A percentile compares a stretch with the other conserved stretches of the same genome.
Evolutionary conservation across 2,329 filamentous ascomycete species (phyloP).

Genomic region (Calonectria honghensis): DNA sequence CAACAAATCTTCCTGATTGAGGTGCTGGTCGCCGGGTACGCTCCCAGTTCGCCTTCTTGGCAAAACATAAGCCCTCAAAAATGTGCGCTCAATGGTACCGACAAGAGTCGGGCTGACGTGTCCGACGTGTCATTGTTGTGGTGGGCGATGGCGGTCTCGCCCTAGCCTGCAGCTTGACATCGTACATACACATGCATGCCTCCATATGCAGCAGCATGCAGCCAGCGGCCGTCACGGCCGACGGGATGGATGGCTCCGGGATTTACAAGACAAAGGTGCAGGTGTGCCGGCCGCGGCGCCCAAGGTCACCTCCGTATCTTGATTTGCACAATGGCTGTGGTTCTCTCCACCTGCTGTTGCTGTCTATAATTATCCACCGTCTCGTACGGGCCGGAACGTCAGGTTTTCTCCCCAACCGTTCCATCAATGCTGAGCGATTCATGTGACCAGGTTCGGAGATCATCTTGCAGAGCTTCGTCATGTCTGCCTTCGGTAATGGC

Average conservation of each 20-base stretch:
- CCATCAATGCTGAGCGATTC: slow-evolving; percentile 18
- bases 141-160: slow-evolving; percentile 30
- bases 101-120: slow-evolving; percentile 41
- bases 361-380: slow-evolving; percentile 40
- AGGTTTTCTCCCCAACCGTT: not conserved
- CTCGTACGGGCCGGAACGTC: not conserved
- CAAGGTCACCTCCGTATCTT: slow-evolving; percentile 13
- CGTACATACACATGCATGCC: slow-evolving; percentile 30
- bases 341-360: not conserved
- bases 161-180: slow-evolving; percentile 31
- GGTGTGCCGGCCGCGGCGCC: slow-evolving; percentile 27
- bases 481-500: slow-evolving; percentile 25
- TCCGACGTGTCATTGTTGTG: slow-evolving; percentile 47
- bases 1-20: not conserved
- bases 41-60: not conserved
- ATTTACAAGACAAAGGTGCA: slow-evolving; percentile 22
- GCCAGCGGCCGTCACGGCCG: slow-evolving; percentile 19
- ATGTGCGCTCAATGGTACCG: slow-evolving; percentile 21
- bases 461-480: slow-evolving; percentile 13
- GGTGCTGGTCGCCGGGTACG: not conserved
- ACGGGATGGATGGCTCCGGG: slow-evolving; percentile 35
- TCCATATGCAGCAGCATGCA: slow-evolving; percentile 31
- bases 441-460: slow-evolving; percentile 28
- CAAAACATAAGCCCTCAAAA: slow-evolving; percentile 19
- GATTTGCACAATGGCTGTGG: slow-evolving; percentile 26